These are phyloP conservation scores for Corymbia maculata DNA, from an alignment of 345 rosid species.

Conservation along the genomic window DNA sequence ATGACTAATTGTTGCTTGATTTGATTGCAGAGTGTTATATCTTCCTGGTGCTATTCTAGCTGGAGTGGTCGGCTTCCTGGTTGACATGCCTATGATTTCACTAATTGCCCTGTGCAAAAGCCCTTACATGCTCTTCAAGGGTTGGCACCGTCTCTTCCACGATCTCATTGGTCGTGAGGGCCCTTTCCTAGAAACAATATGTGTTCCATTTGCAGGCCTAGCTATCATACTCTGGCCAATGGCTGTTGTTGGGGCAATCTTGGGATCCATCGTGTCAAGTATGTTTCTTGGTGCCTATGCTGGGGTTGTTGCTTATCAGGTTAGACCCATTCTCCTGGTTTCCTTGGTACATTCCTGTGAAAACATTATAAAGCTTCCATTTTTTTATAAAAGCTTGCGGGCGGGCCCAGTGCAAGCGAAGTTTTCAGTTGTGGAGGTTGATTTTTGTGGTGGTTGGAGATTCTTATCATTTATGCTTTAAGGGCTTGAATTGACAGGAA, in stretches of 20 bases:
- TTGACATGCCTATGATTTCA: slow-evolving; percentile 66
- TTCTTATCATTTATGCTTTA: background rate
- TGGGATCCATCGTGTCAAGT: slow-evolving; percentile 66
- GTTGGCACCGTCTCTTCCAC: slow-evolving; percentile 90
- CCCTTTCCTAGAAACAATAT: slow-evolving; percentile 93
- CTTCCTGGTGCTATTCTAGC: slow-evolving; percentile 67
- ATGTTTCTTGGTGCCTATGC: slow-evolving; percentile 88
- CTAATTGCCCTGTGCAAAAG: slow-evolving; percentile 70
- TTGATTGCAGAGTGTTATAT: slow-evolving; percentile 46
- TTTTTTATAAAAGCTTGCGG: background rate
- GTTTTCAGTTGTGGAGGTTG: background rate
- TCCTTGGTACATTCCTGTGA: background rate
- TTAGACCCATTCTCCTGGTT: background rate
- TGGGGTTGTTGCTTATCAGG: slow-evolving; percentile 77
- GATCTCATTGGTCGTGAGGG: slow-evolving; percentile 96
- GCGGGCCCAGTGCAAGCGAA: background rate
- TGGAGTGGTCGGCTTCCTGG: slow-evolving; percentile 49
- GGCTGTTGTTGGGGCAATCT: slow-evolving; percentile 82
- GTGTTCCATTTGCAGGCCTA: slow-evolving; percentile 96
- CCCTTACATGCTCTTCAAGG: slow-evolving; percentile 88
- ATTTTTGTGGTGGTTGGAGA: background rate
- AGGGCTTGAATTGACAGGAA: background rate
- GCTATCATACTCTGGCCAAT: slow-evolving; percentile 92
- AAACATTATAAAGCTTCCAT: background rate
- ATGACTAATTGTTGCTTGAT: background rate